Evolutionary conservation across 352 stramenopile genomes (phyloP).

Genomic region (Saprolegnia diclina): DNA sequence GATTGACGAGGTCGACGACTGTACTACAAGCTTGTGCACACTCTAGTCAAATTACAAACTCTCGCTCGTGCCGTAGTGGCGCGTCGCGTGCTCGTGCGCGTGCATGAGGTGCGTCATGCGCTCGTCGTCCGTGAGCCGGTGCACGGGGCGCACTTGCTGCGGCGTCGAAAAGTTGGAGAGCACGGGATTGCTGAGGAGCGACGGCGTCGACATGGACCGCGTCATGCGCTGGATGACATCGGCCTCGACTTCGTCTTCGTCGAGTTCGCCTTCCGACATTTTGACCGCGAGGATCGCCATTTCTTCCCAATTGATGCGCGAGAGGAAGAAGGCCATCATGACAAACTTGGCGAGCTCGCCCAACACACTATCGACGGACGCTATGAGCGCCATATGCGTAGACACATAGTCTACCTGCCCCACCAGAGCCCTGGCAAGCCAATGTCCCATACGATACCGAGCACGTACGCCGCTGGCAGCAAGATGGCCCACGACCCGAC

Average conservation of each 20-base stretch:
- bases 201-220: constrained; percentile 52
- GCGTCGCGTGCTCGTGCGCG: constrained; percentile 1
- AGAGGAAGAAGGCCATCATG: constrained; percentile 50
- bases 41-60: constrained; percentile 33
- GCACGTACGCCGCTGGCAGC: constrained; percentile 50
- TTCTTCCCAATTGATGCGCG: constrained; percentile 59
- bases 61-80: constrained; percentile 18
- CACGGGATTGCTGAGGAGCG: constrained; percentile 56
- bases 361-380: constrained; percentile 44
- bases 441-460: constrained; percentile 45
- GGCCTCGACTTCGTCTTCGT: constrained; percentile 52
- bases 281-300: constrained; percentile 61
- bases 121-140: constrained; percentile 25
- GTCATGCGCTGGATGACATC: constrained; percentile 51
- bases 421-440: constrained; percentile 67
- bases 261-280: constrained; percentile 52
- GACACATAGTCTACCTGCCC: constrained; percentile 33
- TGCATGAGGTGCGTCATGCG: constrained; percentile 19
- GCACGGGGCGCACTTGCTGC: constrained; percentile 31
- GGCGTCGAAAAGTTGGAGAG: constrained; percentile 55
- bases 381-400: too few species aligned
- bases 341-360: constrained; percentile 70
- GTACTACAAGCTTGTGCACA: constrained; percentile 33
- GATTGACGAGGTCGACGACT: neutral
- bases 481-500: constrained; percentile 66